Percentiles rank a stretch among this genome's conserved stretches.
Conservation (phyloP, 352 stramenopile genomes). For the Pythium apleroticum region DNA sequence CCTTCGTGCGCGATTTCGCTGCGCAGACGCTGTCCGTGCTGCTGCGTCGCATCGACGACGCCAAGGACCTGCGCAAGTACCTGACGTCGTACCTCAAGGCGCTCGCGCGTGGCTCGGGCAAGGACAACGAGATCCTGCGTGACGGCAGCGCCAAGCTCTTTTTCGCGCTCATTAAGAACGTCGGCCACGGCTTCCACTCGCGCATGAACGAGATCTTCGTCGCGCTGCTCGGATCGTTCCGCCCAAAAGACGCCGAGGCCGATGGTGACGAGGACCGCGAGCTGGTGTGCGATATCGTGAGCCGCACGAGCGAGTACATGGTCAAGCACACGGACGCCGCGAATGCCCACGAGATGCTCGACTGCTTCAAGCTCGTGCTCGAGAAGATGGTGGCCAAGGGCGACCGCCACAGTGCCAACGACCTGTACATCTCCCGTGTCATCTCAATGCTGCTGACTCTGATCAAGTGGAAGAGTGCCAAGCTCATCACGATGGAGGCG, state of each 20-base stretch:
- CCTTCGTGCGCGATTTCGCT: slow-evolving; percentile 90
- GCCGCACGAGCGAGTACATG: slow-evolving; percentile 67
- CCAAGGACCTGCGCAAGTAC: slow-evolving; percentile 82
- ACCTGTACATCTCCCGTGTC: slow-evolving; percentile 72
- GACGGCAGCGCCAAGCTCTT: slow-evolving; percentile 88
- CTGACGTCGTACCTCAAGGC: slow-evolving; percentile 74
- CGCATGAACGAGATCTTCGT: slow-evolving; percentile 78
- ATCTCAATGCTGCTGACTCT: slow-evolving; percentile 55
- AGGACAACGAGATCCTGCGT: slow-evolving; percentile 63
- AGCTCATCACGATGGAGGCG: slow-evolving; percentile 40
- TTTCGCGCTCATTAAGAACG: slow-evolving; percentile 81
- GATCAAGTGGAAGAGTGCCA: slow-evolving; percentile 57
- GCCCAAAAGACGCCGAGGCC: slow-evolving; percentile 39
- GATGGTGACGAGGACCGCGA: slow-evolving; percentile 27
- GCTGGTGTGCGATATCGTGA: slow-evolving; percentile 67
- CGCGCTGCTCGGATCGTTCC: slow-evolving; percentile 71
- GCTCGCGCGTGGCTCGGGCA: slow-evolving; percentile 59
- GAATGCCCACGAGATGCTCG: slow-evolving; percentile 64
- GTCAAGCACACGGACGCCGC: slow-evolving; percentile 73
- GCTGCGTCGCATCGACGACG: slow-evolving; percentile 71
- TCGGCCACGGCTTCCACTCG: slow-evolving; percentile 86
- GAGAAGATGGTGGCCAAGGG: slow-evolving; percentile 45
- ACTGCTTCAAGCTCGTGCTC: slow-evolving; percentile 59
- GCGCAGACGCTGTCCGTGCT: slow-evolving; percentile 86
- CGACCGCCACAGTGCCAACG: slow-evolving; percentile 35